A percentile compares a stretch with the other conserved stretches of the same genome.
These are phyloP conservation scores for Pythium periplocum DNA, from an alignment of 352 stramenopile species.

Conservation along the genomic window DNA sequence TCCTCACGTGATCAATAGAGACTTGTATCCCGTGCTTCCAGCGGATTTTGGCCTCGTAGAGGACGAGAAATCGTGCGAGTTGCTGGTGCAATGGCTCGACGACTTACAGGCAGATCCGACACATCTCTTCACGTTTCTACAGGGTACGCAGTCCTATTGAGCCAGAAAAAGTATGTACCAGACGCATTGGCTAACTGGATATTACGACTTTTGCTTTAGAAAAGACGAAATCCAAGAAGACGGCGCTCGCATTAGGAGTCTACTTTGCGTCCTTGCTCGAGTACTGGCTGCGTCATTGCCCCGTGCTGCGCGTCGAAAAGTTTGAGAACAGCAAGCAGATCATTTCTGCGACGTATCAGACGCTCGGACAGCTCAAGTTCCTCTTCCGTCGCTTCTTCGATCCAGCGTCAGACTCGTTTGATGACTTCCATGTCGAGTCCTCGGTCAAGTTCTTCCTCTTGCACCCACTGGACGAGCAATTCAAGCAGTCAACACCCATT, in stretches of 20 bases:
- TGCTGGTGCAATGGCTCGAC: conserved; percentile 45
- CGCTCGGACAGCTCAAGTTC: conserved; percentile 73
- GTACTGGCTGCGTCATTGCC: conserved; percentile 60
- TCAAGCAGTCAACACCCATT: background rate
- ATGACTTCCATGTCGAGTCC: conserved; percentile 65
- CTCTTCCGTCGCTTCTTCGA: conserved; percentile 35
- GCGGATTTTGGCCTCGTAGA: conserved; percentile 21
- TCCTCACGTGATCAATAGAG: conserved; percentile 43
- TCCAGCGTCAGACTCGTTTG: background rate
- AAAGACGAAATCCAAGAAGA: conserved; percentile 24
- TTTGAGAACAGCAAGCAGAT: conserved; percentile 60
- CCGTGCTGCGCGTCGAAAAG: conserved; percentile 28
- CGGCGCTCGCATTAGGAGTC: conserved; percentile 47
- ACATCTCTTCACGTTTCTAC: conserved; percentile 44
- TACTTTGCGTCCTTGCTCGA: conserved; percentile 72
- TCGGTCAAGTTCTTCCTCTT: conserved; percentile 81
- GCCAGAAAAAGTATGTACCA: background rate
- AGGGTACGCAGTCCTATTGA: conserved; percentile 18
- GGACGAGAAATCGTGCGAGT: conserved; percentile 1
- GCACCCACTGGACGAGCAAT: conserved; percentile 24
- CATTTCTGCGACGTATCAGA: conserved; percentile 51
- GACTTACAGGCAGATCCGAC: conserved; percentile 33
- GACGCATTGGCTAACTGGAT: background rate
- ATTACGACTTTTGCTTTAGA: conserved; percentile 17
- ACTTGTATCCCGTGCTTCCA: conserved; percentile 42